A percentile compares a stretch with the other conserved stretches of the same genome.
These are phyloP conservation scores for Cyclocybe cylindracea DNA, from an alignment of 768 basidiomycete species.

Conservation along the genomic window DNA sequence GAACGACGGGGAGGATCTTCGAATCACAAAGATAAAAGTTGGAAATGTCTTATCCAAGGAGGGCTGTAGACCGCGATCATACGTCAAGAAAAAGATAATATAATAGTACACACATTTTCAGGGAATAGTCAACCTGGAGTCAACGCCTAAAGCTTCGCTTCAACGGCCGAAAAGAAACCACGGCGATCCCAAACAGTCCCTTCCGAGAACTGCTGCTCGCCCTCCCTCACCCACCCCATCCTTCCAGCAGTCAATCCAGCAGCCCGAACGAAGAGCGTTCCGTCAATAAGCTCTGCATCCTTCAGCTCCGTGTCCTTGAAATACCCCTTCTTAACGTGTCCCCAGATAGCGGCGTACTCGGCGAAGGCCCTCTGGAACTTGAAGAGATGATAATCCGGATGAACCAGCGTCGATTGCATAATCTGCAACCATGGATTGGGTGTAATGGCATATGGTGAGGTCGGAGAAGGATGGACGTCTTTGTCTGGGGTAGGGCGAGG, in stretches of 20 bases:
- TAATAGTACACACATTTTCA: too few relatives aligned
- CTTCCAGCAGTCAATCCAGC: constrained; percentile 43
- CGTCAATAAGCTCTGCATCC: constrained; percentile 41
- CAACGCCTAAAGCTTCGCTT: too few relatives aligned
- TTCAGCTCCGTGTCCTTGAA: constrained; percentile 19
- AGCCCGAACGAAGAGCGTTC: constrained; percentile 54
- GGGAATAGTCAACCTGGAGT: too few relatives aligned
- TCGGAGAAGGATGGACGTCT: constrained; percentile 7
- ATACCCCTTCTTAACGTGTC: constrained; percentile 27
- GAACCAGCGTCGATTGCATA: constrained; percentile 35
- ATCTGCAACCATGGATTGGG: constrained; percentile 43
- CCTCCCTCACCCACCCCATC: constrained; percentile 29
- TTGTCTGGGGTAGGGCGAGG: constrained; percentile 10
- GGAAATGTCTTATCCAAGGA: too few relatives aligned
- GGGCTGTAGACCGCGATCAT: too few relatives aligned
- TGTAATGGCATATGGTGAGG: constrained; percentile 15
- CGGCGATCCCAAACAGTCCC: too few relatives aligned
- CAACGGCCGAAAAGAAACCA: too few relatives aligned
- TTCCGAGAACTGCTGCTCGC: constrained; percentile 3
- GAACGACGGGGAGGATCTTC: too few relatives aligned
- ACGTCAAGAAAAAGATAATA: too few relatives aligned
- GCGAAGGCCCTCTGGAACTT: constrained; percentile 55
- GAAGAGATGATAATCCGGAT: constrained; percentile 40
- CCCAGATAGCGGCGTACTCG: constrained; percentile 46
- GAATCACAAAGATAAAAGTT: too few relatives aligned